phyloP scores from a whole-genome alignment of 257 asterid species.

The Primulina tabacum region DNA sequence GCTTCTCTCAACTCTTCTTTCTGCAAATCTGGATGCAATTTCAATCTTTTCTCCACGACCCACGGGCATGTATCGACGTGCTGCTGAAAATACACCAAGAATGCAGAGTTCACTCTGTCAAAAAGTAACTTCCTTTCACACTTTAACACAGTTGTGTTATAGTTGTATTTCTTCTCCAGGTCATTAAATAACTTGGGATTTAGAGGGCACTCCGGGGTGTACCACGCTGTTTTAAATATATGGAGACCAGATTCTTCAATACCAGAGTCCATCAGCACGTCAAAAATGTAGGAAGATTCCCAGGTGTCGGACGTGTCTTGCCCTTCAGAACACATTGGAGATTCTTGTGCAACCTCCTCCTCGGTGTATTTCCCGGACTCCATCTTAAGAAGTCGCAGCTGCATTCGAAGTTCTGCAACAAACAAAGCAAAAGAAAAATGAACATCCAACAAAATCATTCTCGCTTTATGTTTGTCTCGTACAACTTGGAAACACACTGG shows the following conservation, averaged over 20 bases:
- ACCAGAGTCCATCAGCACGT: slow-evolving; percentile 55
- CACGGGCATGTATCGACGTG: slow-evolving; percentile 44
- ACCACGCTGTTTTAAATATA: slow-evolving; percentile 42
- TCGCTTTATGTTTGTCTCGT: neutral
- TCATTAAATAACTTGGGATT: slow-evolving; percentile 53
- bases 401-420: slow-evolving; percentile 64
- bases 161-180: slow-evolving; percentile 56
- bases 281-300: slow-evolving; percentile 52
- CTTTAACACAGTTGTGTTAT: slow-evolving; percentile 32
- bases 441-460: neutral
- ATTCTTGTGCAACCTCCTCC: slow-evolving; percentile 37
- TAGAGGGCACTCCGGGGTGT: slow-evolving; percentile 56
- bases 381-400: slow-evolving; percentile 80
- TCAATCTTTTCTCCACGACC: slow-evolving; percentile 43
- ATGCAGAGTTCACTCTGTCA: slow-evolving; percentile 51
- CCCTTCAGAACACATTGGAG: slow-evolving; percentile 34
- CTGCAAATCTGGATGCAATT: slow-evolving; percentile 29
- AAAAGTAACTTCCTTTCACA: slow-evolving; percentile 67
- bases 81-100: slow-evolving; percentile 45
- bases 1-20: slow-evolving; percentile 39
- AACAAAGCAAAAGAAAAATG: slow-evolving; percentile 2
- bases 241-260: slow-evolving; percentile 45
- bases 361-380: slow-evolving; percentile 53
- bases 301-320: slow-evolving; percentile 39
- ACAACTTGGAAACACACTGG: neutral